Conservation (phyloP, 441 rosid species). For the Dalechampia spathulata region DNA sequence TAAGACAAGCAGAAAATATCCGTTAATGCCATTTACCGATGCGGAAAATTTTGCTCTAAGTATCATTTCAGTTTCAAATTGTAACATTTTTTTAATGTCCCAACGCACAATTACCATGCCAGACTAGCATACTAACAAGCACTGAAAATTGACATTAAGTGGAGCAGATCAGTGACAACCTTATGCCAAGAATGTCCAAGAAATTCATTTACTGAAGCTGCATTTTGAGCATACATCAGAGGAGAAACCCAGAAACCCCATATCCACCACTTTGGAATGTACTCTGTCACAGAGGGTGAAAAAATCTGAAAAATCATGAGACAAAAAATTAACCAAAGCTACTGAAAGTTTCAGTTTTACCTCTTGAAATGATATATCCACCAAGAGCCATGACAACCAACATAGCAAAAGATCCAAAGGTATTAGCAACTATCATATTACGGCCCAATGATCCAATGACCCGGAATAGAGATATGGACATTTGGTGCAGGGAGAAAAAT, state of each 20-base stretch:
- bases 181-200: slow-evolving; percentile 87
- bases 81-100: neutral
- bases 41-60: neutral
- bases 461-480: slow-evolving; percentile 86
- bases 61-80: neutral
- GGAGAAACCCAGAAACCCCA: slow-evolving; percentile 99
- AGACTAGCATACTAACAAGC: neutral
- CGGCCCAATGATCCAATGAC: slow-evolving; percentile 95
- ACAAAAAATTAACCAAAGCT: slow-evolving; percentile 2
- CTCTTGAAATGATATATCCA: slow-evolving; percentile 85
- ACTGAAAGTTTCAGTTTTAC: slow-evolving; percentile 26
- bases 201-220: slow-evolving; percentile 93
- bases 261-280: slow-evolving; percentile 89
- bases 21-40: too few species aligned
- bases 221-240: slow-evolving; percentile 92
- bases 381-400: slow-evolving; percentile 95
- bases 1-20: neutral
- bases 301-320: neutral
- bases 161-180: slow-evolving; percentile 31
- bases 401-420: slow-evolving; percentile 97
- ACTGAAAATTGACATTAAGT: slow-evolving; percentile 2
- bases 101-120: slow-evolving; percentile 6
- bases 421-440: slow-evolving; percentile 91
- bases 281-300: slow-evolving; percentile 42
- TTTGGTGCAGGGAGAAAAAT: slow-evolving; percentile 83